Base-by-base conservation (phyloP, 1,284 basidiomycete genomes). In the Tilletiopsis washingtonensis region DNA sequence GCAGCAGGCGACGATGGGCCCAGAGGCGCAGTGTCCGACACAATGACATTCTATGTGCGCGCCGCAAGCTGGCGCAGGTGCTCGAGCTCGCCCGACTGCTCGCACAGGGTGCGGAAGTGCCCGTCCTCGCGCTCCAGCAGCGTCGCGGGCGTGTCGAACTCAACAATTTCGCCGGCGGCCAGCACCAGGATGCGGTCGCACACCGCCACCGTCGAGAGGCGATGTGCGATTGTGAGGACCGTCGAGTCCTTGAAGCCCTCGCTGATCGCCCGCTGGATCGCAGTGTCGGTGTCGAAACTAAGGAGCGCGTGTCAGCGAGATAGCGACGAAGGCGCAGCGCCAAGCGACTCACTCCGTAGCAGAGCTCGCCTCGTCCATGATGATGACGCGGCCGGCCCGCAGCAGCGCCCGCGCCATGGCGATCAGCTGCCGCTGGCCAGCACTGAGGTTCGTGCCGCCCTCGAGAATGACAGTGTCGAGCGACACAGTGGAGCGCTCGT, bases 291-390 rank as follows among this genome's bases (percentile, higher is more conserved):
- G 29, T 56, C 48, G 26, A 58, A 53, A 34, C n/a, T 52, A 24
- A 46, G 29, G 50, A n/a, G n/a, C n/a, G n/a, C n/a, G n/a, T n/a
- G n/a, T n/a, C n/a, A n/a, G n/a, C n/a, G n/a, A n/a, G n/a, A n/a
- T n/a, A n/a, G n/a, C n/a, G n/a, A n/a, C n/a, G n/a, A n/a, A n/a
- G n/a, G n/a, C n/a, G n/a, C n/a, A n/a, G n/a, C n/a, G n/a, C n/a
- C n/a, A n/a, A n/a, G n/a, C n/a, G n/a, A n/a, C n/a, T n/a, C n/a
- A n/a, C n/a, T 58, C 53, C n/a, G 51, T 84, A 52, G 84, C 83
- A 3, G 84, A 84, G 0, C 84, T 88, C 6, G 85, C 86, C 72
- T 90, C 88, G 70, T 91, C 88, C 53, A 90, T 77, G 27, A 90
- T 81, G 47, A 90, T 83, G 53, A 90, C 81, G 15, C 83, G 80